Evolutionary conservation across 805 yeast species (phyloP).

Genomic region (Schwanniomyces vanrijiae): DNA sequence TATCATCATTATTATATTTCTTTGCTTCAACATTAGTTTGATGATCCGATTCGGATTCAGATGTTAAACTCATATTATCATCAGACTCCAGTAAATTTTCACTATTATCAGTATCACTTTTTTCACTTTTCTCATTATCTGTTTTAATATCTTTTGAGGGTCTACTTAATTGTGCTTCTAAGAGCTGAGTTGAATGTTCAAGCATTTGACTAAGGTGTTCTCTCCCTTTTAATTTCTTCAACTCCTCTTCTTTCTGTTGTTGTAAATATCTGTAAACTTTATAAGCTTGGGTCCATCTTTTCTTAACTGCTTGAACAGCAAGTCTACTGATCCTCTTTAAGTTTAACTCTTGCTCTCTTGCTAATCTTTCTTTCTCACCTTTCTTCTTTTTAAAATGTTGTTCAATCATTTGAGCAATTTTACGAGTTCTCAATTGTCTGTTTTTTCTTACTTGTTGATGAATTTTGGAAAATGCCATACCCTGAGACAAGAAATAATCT

Average conservation of each 20-base stretch:
- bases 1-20: conserved; percentile 13
- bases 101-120: conserved; percentile 10
- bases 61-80: conserved; percentile 13
- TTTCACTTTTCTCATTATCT: background rate
- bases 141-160: conserved; percentile 23
- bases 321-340: conserved; percentile 71
- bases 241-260: conserved; percentile 74
- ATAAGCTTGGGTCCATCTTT: conserved; percentile 87
- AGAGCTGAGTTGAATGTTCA: conserved; percentile 85
- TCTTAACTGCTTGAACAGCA: conserved; percentile 81
- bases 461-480: conserved; percentile 65
- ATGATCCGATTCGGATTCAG: conserved; percentile 9
- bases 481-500: conserved; percentile 79
- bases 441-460: conserved; percentile 64
- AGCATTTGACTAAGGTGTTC: conserved; percentile 84
- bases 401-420: conserved; percentile 79
- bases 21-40: conserved; percentile 21
- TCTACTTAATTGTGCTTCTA: conserved; percentile 77
- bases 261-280: conserved; percentile 75
- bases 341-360: conserved; percentile 72
- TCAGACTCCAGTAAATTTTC: conserved; percentile 17
- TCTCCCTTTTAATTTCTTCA: conserved; percentile 77
- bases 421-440: conserved; percentile 66
- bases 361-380: conserved; percentile 84
- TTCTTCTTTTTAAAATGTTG: conserved; percentile 80